Evolutionary conservation across 176 grass and related monocot genomes (phyloP).

Genomic region (Poa pratensis): DNA sequence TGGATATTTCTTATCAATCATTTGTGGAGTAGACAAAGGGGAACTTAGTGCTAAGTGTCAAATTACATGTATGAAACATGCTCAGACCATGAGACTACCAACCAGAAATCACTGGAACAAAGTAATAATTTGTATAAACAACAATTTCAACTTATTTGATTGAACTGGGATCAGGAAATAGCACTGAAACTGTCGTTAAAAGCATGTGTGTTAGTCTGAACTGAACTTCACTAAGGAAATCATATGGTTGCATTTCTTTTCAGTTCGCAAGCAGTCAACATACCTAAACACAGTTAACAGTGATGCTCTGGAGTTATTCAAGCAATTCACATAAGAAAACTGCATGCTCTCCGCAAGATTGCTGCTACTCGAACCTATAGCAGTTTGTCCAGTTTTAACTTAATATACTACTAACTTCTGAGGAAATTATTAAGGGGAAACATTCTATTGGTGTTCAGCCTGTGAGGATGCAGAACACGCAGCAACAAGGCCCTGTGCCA

Average conservation of each 20-base stretch:
- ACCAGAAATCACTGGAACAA: neutral
- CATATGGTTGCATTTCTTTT: neutral
- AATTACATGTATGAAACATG: neutral
- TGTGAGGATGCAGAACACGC: too few species aligned
- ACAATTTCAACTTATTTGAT: neutral
- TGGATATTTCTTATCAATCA: neutral
- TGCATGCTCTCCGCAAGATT: neutral
- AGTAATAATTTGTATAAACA: neutral
- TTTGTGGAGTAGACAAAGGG: neutral
- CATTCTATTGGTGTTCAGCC: too few species aligned
- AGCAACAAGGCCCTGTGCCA: too few species aligned
- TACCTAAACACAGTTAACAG: neutral
- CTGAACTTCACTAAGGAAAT: neutral
- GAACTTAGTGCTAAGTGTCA: neutral
- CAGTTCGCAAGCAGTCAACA: neutral
- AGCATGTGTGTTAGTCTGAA: neutral
- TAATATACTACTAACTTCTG: neutral
- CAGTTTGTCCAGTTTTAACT: neutral
- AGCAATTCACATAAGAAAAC: neutral
- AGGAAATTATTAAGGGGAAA: too few species aligned
- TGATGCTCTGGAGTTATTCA: neutral
- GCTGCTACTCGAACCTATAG: neutral
- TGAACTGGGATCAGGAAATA: neutral
- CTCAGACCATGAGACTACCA: slow-evolving; percentile 14
- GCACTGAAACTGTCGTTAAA: neutral